A percentile compares a stretch with the other conserved stretches of the same genome.
Conservation (phyloP, 768 basidiomycete species). For the Podaxis sp. region DNA sequence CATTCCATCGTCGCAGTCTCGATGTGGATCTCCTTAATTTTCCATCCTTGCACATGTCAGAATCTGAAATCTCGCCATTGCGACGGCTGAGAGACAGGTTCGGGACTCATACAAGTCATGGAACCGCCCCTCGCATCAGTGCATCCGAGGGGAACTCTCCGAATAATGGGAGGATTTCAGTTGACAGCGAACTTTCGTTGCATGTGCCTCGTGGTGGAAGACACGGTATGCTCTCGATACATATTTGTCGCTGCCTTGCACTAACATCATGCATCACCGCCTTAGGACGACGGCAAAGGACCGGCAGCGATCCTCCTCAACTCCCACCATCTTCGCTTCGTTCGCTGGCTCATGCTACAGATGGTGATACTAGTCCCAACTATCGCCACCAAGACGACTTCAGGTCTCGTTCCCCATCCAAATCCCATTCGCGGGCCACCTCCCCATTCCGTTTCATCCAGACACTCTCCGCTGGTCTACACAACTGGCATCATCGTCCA, state of each 20-base stretch:
- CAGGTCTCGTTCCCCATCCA: slow-evolving; percentile 2
- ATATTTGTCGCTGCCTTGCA: not conserved
- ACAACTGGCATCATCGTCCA: slow-evolving; percentile 25
- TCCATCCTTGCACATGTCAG: slow-evolving; percentile 1
- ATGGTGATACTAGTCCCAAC: not conserved
- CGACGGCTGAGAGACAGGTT: slow-evolving; percentile 4
- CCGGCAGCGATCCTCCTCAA: slow-evolving; percentile 1
- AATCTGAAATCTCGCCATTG: slow-evolving; percentile 4
- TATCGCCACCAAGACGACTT: not conserved
- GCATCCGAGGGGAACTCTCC: slow-evolving; percentile 9
- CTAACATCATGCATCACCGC: not conserved
- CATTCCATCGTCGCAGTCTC: not conserved
- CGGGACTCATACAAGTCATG: not conserved
- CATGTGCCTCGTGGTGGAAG: not conserved
- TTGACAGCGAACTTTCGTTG: not conserved
- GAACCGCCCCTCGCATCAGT: not conserved
- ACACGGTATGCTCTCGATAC: not conserved
- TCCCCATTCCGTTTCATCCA: slow-evolving; percentile 62
- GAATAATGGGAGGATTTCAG: not conserved
- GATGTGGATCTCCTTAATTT: slow-evolving; percentile 7
- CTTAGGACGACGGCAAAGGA: not conserved
- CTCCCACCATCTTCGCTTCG: not conserved
- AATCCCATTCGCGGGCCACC: slow-evolving; percentile 42
- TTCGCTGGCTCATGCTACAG: not conserved
- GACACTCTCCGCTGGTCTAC: slow-evolving; percentile 46